phyloP scores from a whole-genome alignment of 169 alveolate genomes.

The Plasmodium sp. region DNA sequence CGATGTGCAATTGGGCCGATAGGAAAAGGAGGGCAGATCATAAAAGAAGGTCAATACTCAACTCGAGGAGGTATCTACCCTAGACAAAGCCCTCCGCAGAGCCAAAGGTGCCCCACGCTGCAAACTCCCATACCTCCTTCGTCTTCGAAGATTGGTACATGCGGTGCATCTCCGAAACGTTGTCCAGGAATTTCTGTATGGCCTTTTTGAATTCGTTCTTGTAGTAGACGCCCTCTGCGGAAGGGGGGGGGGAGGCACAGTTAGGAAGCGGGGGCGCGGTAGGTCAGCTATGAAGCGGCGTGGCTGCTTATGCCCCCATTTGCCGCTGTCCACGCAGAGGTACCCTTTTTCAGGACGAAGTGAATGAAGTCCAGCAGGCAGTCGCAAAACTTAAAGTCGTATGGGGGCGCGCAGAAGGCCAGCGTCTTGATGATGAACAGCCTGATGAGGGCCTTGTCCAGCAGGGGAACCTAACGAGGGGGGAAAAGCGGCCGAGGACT shows the following conservation, averaged over 20 bases:
- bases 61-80: neutral
- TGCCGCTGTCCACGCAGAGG: neutral
- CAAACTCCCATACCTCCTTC: constrained; percentile 19
- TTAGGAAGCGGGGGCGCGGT: neutral
- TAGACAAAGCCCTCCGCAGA: neutral
- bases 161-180: constrained; percentile 24
- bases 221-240: constrained; percentile 58
- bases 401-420: constrained; percentile 81
- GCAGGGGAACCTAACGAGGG: constrained; percentile 1
- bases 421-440: constrained; percentile 76
- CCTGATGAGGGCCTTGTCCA: constrained; percentile 79
- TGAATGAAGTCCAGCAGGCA: constrained; percentile 31
- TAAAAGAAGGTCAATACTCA: neutral
- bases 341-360: constrained; percentile 51
- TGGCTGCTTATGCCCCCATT: neutral
- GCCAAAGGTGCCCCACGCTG: neutral
- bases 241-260: neutral
- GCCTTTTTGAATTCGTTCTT: constrained; percentile 46
- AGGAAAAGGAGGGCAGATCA: neutral
- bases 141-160: constrained; percentile 47
- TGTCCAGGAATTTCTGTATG: constrained; percentile 56
- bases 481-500: neutral
- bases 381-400: constrained; percentile 75
- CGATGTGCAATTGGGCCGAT: neutral
- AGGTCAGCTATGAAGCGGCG: neutral